A percentile compares a stretch with the other conserved stretches of the same genome.
phyloP scores from a whole-genome alignment of 495 filamentous ascomycete genomes.

The Xylaria castorea region DNA sequence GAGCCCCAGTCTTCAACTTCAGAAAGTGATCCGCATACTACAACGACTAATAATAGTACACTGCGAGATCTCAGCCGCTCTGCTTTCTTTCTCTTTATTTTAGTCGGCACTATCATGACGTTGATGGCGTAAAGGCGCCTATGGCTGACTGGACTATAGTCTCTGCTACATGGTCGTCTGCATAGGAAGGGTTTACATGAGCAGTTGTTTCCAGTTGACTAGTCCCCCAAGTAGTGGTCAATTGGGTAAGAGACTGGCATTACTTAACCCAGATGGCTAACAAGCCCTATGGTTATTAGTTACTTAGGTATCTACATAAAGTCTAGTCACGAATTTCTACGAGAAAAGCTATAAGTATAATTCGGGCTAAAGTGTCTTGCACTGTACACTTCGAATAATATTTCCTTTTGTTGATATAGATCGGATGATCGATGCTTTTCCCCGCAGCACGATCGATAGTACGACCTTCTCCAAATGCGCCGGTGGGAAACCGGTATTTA shows the following conservation, averaged over 20 bases:
- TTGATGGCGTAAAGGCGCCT: background rate
- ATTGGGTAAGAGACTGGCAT: background rate
- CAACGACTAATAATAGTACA: background rate
- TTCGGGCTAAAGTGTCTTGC: background rate
- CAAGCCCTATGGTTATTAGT: background rate
- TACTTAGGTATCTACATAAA: background rate
- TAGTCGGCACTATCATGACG: background rate
- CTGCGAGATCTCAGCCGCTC: background rate
- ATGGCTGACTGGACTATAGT: background rate
- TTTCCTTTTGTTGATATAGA: background rate
- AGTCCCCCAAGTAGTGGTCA: background rate
- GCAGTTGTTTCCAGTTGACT: background rate
- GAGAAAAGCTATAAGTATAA: too few species aligned
- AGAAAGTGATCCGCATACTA: background rate
- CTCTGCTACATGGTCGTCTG: background rate
- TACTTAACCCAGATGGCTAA: background rate
- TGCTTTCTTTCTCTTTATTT: background rate
- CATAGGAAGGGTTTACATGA: background rate
- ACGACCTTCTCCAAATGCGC: slow-evolving; percentile 4
- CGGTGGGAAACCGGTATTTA: background rate
- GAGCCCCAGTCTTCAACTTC: background rate
- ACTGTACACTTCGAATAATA: background rate
- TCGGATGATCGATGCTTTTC: background rate
- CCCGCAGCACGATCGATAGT: background rate
- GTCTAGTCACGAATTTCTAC: background rate